A percentile compares a stretch with the other conserved stretches of the same genome.
Evolutionary conservation across 108 stramenopile species (phyloP).

Genomic region (Aurantiochytrium sp.): DNA sequence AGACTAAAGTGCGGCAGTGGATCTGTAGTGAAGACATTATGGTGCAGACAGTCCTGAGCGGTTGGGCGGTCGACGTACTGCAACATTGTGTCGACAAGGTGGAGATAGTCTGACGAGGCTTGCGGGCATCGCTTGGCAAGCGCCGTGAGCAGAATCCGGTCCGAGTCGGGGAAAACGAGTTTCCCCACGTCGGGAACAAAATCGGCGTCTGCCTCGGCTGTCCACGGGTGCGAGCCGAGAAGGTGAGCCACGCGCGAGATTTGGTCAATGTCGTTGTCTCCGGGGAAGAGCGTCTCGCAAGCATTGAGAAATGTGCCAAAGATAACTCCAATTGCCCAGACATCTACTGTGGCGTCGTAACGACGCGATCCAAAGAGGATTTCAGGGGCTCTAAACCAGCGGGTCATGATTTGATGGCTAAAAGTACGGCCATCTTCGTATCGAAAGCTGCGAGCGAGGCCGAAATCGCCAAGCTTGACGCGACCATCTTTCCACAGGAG

Average conservation of each 20-base stretch:
- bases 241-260: not conserved
- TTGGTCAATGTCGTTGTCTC: conserved; percentile 4
- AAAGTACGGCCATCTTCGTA: not conserved
- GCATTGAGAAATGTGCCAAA: not conserved
- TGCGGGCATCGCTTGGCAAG: not conserved
- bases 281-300: not conserved
- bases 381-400: not conserved
- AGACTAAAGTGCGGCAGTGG: not conserved
- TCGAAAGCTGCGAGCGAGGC: not conserved
- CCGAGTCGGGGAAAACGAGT: not conserved
- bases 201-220: not conserved
- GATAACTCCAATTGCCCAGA: not conserved
- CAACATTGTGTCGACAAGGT: not conserved
- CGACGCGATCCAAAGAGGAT: not conserved
- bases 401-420: conserved; percentile 7
- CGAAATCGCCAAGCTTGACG: not conserved
- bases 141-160: not conserved
- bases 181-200: not conserved
- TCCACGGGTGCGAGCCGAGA: not conserved
- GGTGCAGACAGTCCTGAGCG: not conserved
- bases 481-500: not conserved
- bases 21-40: not conserved
- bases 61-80: not conserved
- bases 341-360: not conserved
- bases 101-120: not conserved